Evolutionary conservation across 345 rosid species (phyloP).

Genomic region (Acer negundo): DNA sequence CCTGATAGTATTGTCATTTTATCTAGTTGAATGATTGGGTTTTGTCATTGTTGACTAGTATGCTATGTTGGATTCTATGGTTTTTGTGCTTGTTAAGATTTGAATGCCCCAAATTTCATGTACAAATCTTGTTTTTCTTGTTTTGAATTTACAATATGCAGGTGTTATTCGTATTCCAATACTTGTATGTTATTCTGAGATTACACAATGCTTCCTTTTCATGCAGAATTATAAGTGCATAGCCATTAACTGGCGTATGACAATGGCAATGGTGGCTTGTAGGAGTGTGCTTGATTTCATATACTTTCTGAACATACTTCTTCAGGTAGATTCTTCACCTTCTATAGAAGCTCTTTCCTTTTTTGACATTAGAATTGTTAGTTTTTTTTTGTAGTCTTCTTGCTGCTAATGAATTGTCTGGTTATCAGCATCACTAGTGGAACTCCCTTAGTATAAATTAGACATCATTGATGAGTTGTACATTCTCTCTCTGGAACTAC

Average conservation of each 20-base stretch:
- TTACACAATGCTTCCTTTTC: conserved; percentile 13
- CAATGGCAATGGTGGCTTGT: conserved; percentile 46
- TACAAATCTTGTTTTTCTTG: background rate
- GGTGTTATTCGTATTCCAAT: background rate
- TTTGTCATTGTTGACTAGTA: background rate
- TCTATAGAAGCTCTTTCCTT: background rate
- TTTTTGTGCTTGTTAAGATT: background rate
- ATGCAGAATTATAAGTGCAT: conserved; percentile 63
- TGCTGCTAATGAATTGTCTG: background rate
- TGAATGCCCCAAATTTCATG: background rate
- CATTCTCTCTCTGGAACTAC: background rate
- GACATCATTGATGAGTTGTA: background rate
- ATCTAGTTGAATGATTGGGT: background rate
- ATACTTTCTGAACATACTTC: conserved; percentile 68
- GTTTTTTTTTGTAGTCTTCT: background rate
- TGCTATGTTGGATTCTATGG: background rate
- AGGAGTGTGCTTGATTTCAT: conserved; percentile 69
- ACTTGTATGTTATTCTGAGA: background rate
- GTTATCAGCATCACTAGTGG: background rate
- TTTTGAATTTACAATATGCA: background rate
- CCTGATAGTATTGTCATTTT: background rate
- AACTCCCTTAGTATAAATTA: background rate
- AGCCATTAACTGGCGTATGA: conserved; percentile 45
- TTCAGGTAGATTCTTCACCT: conserved; percentile 57
- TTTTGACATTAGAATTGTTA: background rate